Percentiles rank a stretch among this genome's conserved stretches.
Conservation (phyloP, 768 basidiomycete species). For the Boletellus ananas region DNA sequence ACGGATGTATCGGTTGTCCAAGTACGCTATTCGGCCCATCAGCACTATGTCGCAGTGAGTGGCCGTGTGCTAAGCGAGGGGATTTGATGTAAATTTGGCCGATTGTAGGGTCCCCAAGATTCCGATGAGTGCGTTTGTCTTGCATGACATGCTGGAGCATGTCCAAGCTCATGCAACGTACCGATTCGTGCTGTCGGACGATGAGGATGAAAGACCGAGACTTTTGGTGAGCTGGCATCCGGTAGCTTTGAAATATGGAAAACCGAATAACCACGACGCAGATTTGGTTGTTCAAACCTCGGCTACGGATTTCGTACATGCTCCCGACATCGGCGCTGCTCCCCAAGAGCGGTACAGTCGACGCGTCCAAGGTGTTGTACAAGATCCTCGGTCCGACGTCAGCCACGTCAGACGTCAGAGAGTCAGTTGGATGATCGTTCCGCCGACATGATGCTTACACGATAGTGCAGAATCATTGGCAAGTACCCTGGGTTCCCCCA, state of each 20-base stretch:
- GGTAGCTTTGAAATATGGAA: neutral
- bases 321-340: constrained; percentile 51
- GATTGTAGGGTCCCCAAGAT: constrained; percentile 34
- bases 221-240: constrained; percentile 56
- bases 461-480: constrained; percentile 46
- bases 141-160: constrained; percentile 88
- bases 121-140: constrained; percentile 84
- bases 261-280: constrained; percentile 27
- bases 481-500: constrained; percentile 82
- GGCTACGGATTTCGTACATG: constrained; percentile 73
- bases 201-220: constrained; percentile 76
- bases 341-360: constrained; percentile 57
- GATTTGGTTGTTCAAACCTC: constrained; percentile 96
- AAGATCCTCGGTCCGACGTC: constrained; percentile 67
- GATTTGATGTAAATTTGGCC: neutral
- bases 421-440: constrained; percentile 7
- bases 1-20: constrained; percentile 67
- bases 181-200: constrained; percentile 84
- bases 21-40: constrained; percentile 78
- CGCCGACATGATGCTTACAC: constrained; percentile 1
- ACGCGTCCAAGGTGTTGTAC: constrained; percentile 82
- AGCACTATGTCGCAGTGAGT: constrained; percentile 61
- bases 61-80: neutral
- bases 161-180: constrained; percentile 91
- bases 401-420: constrained; percentile 31